Conservation (phyloP, 2,329 filamentous ascomycete species). For the Tolypocladium pustulatum region DNA sequence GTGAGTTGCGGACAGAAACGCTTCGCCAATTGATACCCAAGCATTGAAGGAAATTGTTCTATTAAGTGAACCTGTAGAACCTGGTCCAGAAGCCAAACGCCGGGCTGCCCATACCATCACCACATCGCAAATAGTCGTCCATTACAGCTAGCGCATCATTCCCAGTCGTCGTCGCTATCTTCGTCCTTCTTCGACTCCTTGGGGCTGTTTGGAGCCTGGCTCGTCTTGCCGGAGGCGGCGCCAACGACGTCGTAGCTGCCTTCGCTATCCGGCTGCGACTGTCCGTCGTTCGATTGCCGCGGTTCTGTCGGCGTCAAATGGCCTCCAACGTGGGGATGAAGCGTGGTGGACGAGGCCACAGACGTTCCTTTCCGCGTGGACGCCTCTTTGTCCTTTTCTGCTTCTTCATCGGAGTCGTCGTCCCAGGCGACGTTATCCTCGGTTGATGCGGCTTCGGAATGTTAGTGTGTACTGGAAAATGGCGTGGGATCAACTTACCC, state of each 20-base stretch:
- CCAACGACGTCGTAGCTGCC: conserved; percentile 92
- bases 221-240: conserved; percentile 63
- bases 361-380: conserved; percentile 30
- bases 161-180: conserved; percentile 18
- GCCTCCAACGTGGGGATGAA: conserved; percentile 38
- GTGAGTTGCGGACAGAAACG: neutral
- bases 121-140: neutral
- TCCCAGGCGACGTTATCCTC: conserved; percentile 64
- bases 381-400: conserved; percentile 16
- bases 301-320: conserved; percentile 53
- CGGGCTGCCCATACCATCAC: conserved; percentile 14
- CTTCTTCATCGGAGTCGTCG: conserved; percentile 56
- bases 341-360: conserved; percentile 47
- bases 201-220: conserved; percentile 62
- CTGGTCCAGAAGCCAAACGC: conserved; percentile 19
- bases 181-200: conserved; percentile 44
- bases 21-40: conserved; percentile 14
- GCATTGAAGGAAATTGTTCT: conserved; percentile 6
- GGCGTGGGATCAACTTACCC: conserved; percentile 42
- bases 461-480: conserved; percentile 2
- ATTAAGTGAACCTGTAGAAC: conserved; percentile 1
- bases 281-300: conserved; percentile 74
- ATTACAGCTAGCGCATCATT: conserved; percentile 1
- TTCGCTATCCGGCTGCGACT: conserved; percentile 86
- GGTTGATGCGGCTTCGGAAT: conserved; percentile 46